phyloP scores from a whole-genome alignment of 257 asterid genomes.

The Nicotiana undulata region DNA sequence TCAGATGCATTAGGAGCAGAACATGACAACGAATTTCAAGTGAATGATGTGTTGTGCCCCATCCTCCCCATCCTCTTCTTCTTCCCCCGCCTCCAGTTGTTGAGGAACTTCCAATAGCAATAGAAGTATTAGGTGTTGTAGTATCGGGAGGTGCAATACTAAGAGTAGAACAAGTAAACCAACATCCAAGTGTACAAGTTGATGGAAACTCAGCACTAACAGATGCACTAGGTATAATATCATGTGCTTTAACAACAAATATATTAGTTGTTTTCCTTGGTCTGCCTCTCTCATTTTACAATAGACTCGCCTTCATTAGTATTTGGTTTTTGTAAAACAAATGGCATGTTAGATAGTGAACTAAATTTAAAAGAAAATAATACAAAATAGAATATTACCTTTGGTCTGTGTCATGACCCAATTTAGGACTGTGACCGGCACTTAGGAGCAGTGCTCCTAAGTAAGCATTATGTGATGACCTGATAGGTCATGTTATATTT shows the following conservation, averaged over 20 bases:
- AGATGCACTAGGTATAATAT: too few relatives aligned
- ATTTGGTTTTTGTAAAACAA: too few relatives aligned
- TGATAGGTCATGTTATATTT: too few relatives aligned
- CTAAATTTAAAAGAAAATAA: background rate
- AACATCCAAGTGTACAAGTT: background rate
- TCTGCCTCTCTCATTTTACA: background rate
- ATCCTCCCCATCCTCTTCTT: background rate
- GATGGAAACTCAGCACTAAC: background rate
- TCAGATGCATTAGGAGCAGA: background rate
- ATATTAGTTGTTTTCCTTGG: background rate
- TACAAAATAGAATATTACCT: background rate
- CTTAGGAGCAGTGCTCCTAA: too few relatives aligned
- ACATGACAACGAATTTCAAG: background rate
- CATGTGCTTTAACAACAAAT: background rate
- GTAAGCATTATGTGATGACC: too few relatives aligned
- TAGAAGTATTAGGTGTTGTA: background rate
- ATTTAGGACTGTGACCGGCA: too few relatives aligned
- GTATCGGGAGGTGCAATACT: too few relatives aligned
- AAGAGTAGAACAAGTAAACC: background rate
- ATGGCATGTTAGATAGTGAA: too few relatives aligned
- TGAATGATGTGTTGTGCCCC: background rate
- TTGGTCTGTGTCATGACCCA: background rate
- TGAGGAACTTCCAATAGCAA: background rate
- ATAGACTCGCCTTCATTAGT: background rate
- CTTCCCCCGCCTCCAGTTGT: background rate